Percentiles rank a stretch among this genome's conserved stretches.
Conservation (phyloP, 345 rosid species). For the Pistacia atlantica region DNA sequence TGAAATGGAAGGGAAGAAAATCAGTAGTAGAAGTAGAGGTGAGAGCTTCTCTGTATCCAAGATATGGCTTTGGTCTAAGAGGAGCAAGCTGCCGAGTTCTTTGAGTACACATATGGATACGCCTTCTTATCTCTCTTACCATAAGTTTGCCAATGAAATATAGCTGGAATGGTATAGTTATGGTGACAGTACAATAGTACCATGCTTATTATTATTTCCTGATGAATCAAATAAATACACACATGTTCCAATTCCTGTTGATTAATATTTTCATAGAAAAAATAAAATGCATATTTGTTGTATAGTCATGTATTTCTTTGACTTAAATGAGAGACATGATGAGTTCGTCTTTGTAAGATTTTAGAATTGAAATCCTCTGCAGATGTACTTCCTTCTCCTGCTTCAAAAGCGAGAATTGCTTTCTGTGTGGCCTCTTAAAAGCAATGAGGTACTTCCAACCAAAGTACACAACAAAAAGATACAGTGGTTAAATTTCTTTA, state of each 20-base stretch:
- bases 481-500: no score
- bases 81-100: slow-evolving; percentile 35
- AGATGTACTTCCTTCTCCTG: background rate
- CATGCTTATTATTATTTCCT: background rate
- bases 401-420: no score
- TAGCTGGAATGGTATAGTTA: slow-evolving; percentile 4
- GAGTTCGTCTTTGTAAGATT: background rate
- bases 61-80: slow-evolving; percentile 68
- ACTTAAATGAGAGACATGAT: background rate
- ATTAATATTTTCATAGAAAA: no score
- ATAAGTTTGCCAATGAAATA: slow-evolving; percentile 12
- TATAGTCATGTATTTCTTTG: background rate
- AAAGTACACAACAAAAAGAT: no score
- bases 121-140: slow-evolving; percentile 6
- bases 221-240: background rate
- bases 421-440: background rate
- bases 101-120: slow-evolving; percentile 10
- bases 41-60: slow-evolving; percentile 68
- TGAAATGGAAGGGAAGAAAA: slow-evolving; percentile 48
- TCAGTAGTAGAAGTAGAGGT: slow-evolving; percentile 35
- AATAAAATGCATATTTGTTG: background rate
- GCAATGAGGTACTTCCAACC: no score
- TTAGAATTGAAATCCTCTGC: background rate
- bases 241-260: slow-evolving; percentile 2
- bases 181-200: background rate